A percentile compares a stretch with the other conserved stretches of the same genome.
phyloP scores from a whole-genome alignment of 208 protist genomes.

The Crithidia mellificae region DNA sequence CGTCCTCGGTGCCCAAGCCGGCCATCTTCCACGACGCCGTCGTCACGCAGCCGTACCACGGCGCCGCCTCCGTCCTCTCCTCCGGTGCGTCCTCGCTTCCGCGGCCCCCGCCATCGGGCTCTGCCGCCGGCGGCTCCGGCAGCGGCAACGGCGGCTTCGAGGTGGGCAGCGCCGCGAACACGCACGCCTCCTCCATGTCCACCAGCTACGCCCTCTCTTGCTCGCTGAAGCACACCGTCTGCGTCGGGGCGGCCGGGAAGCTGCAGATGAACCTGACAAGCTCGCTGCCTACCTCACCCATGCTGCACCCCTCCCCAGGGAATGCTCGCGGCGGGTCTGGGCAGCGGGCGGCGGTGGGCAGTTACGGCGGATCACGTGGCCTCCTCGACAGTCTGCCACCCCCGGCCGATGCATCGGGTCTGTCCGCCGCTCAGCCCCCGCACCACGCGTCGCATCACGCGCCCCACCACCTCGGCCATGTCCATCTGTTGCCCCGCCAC shows the following conservation, averaged over 20 bases:
- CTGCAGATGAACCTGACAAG: conserved; percentile 35
- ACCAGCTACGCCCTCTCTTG: conserved; percentile 24
- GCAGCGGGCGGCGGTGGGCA: background rate
- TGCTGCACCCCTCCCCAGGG: background rate
- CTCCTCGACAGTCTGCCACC: conserved; percentile 5
- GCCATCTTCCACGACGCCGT: background rate
- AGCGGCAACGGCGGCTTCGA: conserved; percentile 4
- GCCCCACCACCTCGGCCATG: background rate
- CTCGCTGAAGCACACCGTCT: conserved; percentile 32
- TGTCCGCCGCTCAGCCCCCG: background rate
- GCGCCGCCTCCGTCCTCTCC: conserved; percentile 7
- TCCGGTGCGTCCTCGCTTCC: conserved; percentile 25
- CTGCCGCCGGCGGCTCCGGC: background rate
- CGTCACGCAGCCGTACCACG: conserved; percentile 2
- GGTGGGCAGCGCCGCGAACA: conserved; percentile 1
- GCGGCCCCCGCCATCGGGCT: conserved; percentile 13
- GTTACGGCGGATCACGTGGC: background rate
- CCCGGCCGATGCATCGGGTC: background rate
- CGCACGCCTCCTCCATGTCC: conserved; percentile 16
- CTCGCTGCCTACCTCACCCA: conserved; percentile 19
- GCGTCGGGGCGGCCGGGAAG: conserved; percentile 22
- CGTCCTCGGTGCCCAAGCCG: background rate
- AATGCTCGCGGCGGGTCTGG: background rate
- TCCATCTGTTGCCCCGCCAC: background rate
- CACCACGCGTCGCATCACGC: background rate